phyloP scores from a whole-genome alignment of 495 filamentous ascomycete genomes.

The Aspergillus carlsbadensis region DNA sequence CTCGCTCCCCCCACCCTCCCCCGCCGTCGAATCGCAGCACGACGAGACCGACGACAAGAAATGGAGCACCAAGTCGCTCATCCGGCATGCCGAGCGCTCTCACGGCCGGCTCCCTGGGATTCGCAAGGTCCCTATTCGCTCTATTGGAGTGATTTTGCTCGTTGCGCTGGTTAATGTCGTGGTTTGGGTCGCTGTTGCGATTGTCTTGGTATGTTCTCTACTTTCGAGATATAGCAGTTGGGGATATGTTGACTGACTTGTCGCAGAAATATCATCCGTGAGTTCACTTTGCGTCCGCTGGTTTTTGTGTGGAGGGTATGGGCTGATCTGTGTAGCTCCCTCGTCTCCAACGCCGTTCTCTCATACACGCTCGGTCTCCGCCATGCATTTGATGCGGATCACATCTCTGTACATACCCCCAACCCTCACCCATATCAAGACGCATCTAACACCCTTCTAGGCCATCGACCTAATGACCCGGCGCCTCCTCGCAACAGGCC shows the following conservation, averaged over 20 bases:
- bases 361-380: slow-evolving; percentile 88
- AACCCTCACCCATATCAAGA: background rate
- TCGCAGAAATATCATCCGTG: slow-evolving; percentile 35
- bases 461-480: slow-evolving; percentile 97
- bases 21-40: background rate
- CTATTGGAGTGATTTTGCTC: slow-evolving; percentile 63
- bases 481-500: slow-evolving; percentile 81
- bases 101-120: slow-evolving; percentile 51
- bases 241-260: slow-evolving; percentile 11
- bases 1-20: background rate
- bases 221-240: background rate
- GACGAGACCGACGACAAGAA: slow-evolving; percentile 16
- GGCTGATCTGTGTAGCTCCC: slow-evolving; percentile 35
- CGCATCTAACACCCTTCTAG: slow-evolving; percentile 28
- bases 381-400: slow-evolving; percentile 94
- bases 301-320: background rate
- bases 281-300: slow-evolving; percentile 9
- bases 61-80: slow-evolving; percentile 35
- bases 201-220: slow-evolving; percentile 55
- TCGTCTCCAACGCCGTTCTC: slow-evolving; percentile 77
- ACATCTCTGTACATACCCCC: slow-evolving; percentile 64
- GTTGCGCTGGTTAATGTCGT: slow-evolving; percentile 65
- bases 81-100: slow-evolving; percentile 38
- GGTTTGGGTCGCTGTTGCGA: slow-evolving; percentile 70
- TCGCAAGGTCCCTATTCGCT: slow-evolving; percentile 60